phyloP scores from a whole-genome alignment of 2,329 filamentous ascomycete species.

The Talaromyces marneffei region DNA sequence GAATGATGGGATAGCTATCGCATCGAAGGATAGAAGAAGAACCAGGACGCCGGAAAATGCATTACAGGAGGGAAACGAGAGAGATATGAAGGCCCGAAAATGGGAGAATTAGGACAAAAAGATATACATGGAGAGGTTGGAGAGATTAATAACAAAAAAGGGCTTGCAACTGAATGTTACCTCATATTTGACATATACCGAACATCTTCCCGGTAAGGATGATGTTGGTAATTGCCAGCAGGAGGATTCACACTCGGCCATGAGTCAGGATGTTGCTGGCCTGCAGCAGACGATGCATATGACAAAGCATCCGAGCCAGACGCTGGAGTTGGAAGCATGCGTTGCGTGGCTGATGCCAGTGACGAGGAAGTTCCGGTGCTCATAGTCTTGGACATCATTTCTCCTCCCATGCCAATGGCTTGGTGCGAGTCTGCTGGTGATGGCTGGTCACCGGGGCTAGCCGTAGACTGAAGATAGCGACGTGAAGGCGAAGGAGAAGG shows the following conservation, averaged over 20 bases:
- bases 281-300: conserved; percentile 5
- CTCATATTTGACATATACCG: neutral
- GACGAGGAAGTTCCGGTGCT: conserved; percentile 4
- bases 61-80: neutral
- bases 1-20: neutral
- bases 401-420: neutral
- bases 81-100: neutral
- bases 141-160: neutral
- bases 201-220: conserved; percentile 5
- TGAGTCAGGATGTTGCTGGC: conserved; percentile 5
- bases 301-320: neutral
- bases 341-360: neutral
- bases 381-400: conserved; percentile 1
- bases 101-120: neutral
- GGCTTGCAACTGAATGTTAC: neutral
- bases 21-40: neutral
- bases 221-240: conserved; percentile 4
- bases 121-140: neutral
- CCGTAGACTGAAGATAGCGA: conserved; percentile 6
- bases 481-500: conserved; percentile 25
- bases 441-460: neutral
- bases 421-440: neutral
- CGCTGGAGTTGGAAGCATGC: conserved; percentile 3
- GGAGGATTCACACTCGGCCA: neutral
- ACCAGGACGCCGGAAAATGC: conserved; percentile 7